Evolutionary conservation across 2,329 filamentous ascomycete genomes (phyloP), one percentile per base, ranked within the genome.

Genomic region (Hypoxylon sp.): DNA sequence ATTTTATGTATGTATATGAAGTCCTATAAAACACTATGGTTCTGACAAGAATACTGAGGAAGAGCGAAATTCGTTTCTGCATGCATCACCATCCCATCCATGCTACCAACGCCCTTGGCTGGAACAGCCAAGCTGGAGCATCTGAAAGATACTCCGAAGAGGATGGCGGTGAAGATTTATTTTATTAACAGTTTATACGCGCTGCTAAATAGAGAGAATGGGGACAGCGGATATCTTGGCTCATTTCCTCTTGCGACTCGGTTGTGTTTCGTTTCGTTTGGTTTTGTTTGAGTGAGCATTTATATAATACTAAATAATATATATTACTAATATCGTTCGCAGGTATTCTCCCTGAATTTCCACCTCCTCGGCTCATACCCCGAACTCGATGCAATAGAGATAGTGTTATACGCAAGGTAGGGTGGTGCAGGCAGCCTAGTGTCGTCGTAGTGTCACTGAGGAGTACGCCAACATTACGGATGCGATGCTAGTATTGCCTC

Each of bases 101-200:
- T 58, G 30, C 38, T 38, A 50, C 53, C 56, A 56, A 45, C 25
- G 51, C 59, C 19, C 50, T 57, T 49, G 56, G 52, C 56, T 55
- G 34, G 25, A 11, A 34, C 60, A 67, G 65, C 64, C 67, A 67
- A 67, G 67, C 60, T 65, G 28, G 21, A 60, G 17, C 19, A 60
- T 63, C 53, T 45, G 14, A 49, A 21, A 63, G 59, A 68, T 70
- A 68, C 68, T 70, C 65, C 65, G 50, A 59, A n/a, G 34, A 61
- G 23, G 63, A 68, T 38, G 48, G 68, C 68, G 68, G 68, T 70
- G 65, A 62, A 41, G 41, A 45, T 10, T 21, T 58, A 45, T 57
- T 10, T 21, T 58, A 45, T 57, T 55, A 53, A 32, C 41, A 23
- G 3, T 19, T 28, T 48, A 11, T 50, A 58, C 7, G 46, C 21